Percentiles rank a stretch among this genome's conserved stretches.
These are phyloP conservation scores for Cicer pinnatifidum DNA, from an alignment of 306 rosid genomes.

Conservation along the genomic window DNA sequence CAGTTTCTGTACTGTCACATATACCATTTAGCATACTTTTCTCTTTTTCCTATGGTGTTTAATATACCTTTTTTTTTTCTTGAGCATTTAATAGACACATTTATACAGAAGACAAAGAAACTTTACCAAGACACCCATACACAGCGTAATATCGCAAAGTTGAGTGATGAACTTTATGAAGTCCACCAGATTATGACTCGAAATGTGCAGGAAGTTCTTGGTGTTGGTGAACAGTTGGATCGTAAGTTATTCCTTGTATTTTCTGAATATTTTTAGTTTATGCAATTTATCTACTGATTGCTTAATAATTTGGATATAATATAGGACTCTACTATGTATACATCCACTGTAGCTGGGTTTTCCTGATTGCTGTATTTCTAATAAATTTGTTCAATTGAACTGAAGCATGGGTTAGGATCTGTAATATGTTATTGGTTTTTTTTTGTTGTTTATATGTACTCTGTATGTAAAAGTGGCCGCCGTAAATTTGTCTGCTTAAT, in stretches of 20 bases:
- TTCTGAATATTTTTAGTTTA: slow-evolving; percentile 37
- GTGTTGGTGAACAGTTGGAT: slow-evolving; percentile 99
- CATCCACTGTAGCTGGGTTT: slow-evolving; percentile 36
- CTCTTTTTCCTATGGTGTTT: slow-evolving; percentile 38
- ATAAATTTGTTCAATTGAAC: neutral
- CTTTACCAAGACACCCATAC: slow-evolving; percentile 97
- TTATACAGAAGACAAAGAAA: slow-evolving; percentile 96
- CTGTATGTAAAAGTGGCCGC: neutral
- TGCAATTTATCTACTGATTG: slow-evolving; percentile 37
- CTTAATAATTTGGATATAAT: slow-evolving; percentile 24
- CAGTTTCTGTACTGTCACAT: slow-evolving; percentile 21
- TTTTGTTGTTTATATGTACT: neutral
- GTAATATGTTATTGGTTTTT: neutral
- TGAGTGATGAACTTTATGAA: slow-evolving; percentile 98
- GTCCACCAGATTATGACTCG: slow-evolving; percentile 99
- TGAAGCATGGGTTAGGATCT: slow-evolving; percentile 26
- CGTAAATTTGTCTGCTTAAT: slow-evolving; percentile 35
- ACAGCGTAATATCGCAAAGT: slow-evolving; percentile 93
- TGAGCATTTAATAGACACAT: slow-evolving; percentile 72
- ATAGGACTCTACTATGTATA: slow-evolving; percentile 4
- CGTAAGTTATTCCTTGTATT: slow-evolving; percentile 68
- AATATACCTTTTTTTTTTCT: slow-evolving; percentile 40
- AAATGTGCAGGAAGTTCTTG: slow-evolving; percentile 99
- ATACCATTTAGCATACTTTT: slow-evolving; percentile 24
- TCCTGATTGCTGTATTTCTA: neutral